These are phyloP conservation scores for Pulicaria dysenterica DNA, from an alignment of 129 eudicot species.

Conservation along the genomic window DNA sequence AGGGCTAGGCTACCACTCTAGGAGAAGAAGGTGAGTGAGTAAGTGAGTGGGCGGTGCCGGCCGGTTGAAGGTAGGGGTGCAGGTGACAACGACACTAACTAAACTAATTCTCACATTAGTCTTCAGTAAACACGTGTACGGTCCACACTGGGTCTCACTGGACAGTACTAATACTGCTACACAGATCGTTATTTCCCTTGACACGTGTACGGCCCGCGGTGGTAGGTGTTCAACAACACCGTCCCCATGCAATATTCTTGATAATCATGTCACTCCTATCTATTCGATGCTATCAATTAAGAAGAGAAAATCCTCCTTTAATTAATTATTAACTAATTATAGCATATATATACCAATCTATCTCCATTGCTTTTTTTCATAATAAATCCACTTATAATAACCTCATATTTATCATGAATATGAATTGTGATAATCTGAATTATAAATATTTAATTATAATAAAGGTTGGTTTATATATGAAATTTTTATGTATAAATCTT, in stretches of 20 bases:
- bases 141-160: constrained; percentile 11
- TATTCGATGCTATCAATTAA: no score
- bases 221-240: constrained; percentile 3
- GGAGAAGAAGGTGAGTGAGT: not conserved
- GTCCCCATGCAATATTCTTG: not conserved
- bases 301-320: not conserved
- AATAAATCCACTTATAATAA: no score
- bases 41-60: constrained; percentile 40
- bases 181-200: not conserved
- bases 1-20: not conserved
- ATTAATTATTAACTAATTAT: not conserved
- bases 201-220: constrained; percentile 24
- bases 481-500: no score
- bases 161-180: not conserved
- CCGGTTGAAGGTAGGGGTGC: constrained; percentile 32
- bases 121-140: constrained; percentile 42
- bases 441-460: no score
- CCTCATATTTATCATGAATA: no score
- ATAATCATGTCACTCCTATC: not conserved
- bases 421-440: no score
- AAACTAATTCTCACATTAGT: no score
- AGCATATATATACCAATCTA: no score
- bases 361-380: no score
- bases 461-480: no score
- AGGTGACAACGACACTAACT: constrained; percentile 30